Evolutionary conservation across 805 yeast species (phyloP), one percentile per base, ranked within the genome.

Genomic region (Metschnikowia sp.): DNA sequence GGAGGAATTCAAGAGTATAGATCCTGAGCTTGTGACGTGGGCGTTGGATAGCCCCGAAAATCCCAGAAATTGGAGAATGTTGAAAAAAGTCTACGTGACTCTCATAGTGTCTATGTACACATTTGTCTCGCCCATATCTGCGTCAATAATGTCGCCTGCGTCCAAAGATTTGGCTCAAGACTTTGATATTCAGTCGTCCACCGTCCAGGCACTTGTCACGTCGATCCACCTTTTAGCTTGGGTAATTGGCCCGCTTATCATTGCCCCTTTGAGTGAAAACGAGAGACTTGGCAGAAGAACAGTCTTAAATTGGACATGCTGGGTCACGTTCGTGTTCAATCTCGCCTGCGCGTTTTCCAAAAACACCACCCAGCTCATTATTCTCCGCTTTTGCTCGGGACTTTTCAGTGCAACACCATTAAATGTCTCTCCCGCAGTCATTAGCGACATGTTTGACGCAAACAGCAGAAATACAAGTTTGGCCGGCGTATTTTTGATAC

Each of bases 141-240:
- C 74, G 8, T 68, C 75, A 7, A 68, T 70, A 43, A 51, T 63
- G 22, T 66, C 73, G 3, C 75, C 75, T 0, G 74, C 75, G 2
- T 57, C 64, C 50, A 39, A 58, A 15, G 55, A 56, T 30, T 58
- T 70, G 8, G 56, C 68, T 1, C 42, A 44, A 5, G 72, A 68
- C 3, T 65, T 70, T 32, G 49, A 59, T 19, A 66, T 70, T 33
- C 53, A 52, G 3, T 59, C 62, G 3, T 34, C 47, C 4, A 55
- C 63, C 8, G 51, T 70, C 1, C 37, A 53, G 22, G 57, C 75
- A 2, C 56, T 70, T 47, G 64, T 66, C 12, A 69, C 69, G 8
- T 66, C 73, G 4, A 65, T 70, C 11, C 69, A 65, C 55, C 56
- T 70, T 22, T 52, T 70, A 29, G 70, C 75, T 4, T 70, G 71